Conservation (phyloP, 2,329 filamentous ascomycete genomes). For the Neofusicoccum kwambonambiense region DNA sequence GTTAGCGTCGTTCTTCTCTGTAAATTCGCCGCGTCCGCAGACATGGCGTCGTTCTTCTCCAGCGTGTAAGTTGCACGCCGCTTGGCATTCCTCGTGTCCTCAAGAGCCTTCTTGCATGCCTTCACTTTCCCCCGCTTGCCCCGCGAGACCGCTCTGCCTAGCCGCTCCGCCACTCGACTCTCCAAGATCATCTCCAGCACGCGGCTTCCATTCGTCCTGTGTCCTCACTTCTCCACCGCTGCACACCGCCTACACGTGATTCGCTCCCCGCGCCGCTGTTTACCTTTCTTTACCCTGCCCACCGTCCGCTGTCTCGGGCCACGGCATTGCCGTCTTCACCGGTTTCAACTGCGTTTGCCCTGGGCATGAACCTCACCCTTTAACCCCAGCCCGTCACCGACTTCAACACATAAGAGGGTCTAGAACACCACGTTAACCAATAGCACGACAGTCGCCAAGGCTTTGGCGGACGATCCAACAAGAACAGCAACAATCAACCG, state of each 20-base stretch:
- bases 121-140: neutral
- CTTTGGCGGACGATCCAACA: conserved; percentile 44
- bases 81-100: conserved; percentile 18
- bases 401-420: conserved; percentile 19
- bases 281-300: neutral
- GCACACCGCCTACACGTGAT: conserved; percentile 17
- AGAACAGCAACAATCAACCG: conserved; percentile 38
- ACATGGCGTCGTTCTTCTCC: conserved; percentile 43
- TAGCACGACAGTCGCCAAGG: conserved; percentile 38
- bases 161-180: neutral
- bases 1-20: neutral
- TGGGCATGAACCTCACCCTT: conserved; percentile 1
- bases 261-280: neutral
- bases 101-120: neutral
- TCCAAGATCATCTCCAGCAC: conserved; percentile 9
- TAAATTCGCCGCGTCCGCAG: neutral
- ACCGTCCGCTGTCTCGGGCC: neutral
- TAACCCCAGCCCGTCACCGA: neutral
- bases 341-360: neutral
- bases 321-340: neutral
- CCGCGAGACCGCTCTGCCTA: neutral
- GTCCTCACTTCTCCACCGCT: conserved; percentile 6
- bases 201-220: conserved; percentile 12
- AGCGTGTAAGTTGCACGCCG: conserved; percentile 37
- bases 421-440: conserved; percentile 26